Conservation (phyloP, 257 asterid genomes). For the Galeopsis tetrahit region DNA sequence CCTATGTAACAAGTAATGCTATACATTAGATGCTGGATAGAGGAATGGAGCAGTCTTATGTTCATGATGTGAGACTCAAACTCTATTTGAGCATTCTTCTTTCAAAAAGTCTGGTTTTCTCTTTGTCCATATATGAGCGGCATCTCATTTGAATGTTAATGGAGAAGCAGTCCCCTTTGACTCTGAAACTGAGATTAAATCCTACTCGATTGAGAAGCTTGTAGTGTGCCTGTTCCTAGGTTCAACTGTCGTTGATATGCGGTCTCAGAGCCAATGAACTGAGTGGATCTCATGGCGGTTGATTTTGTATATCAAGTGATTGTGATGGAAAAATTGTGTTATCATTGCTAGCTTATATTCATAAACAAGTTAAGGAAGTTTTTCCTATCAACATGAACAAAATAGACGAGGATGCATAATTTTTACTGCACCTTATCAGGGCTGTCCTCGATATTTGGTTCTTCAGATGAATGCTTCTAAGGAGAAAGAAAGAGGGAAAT, state of each 20-base stretch:
- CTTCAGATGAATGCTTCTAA: background rate
- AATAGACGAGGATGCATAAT: background rate
- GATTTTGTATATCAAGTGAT: background rate
- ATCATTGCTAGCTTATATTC: background rate
- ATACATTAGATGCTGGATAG: background rate
- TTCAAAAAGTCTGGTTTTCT: no score
- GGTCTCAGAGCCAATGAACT: no score
- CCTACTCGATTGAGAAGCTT: no score
- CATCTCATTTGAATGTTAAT: no score
- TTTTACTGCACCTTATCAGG: constrained; percentile 8
- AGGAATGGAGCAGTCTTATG: constrained; percentile 2
- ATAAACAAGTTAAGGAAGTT: background rate
- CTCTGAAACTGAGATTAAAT: no score
- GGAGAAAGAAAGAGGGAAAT: constrained; percentile 3
- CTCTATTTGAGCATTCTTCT: no score
- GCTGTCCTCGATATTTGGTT: constrained; percentile 1
- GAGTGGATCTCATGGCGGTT: no score
- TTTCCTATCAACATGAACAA: background rate
- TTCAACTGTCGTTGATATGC: no score
- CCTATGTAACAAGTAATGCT: background rate
- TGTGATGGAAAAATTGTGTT: constrained; percentile 1
- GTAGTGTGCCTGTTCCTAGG: no score
- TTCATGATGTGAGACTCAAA: background rate
- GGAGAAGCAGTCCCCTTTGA: no score
- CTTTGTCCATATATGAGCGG: no score